phyloP scores from a whole-genome alignment of 192 early-diverging fungal species.

The Geranomyces michiganensis region DNA sequence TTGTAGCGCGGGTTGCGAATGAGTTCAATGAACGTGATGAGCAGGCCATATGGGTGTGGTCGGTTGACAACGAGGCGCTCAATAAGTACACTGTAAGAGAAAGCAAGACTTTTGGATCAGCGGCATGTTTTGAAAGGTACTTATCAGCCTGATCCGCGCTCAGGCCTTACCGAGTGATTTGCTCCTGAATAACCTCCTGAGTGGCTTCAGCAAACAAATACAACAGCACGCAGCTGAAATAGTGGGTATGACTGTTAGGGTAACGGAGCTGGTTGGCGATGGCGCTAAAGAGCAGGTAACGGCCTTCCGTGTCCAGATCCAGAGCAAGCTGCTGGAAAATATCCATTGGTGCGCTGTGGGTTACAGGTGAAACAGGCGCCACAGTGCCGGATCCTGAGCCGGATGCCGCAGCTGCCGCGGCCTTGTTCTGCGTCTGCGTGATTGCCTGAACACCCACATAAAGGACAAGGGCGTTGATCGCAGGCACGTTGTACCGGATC shows the following conservation, averaged over 20 bases:
- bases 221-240: conserved; percentile 87
- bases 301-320: conserved; percentile 78
- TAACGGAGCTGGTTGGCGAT: conserved; percentile 96
- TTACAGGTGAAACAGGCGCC: conserved; percentile 35
- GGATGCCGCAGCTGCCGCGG: conserved; percentile 41
- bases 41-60: conserved; percentile 96
- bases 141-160: background rate
- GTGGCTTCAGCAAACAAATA: conserved; percentile 80
- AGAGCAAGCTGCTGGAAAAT: conserved; percentile 79
- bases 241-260: conserved; percentile 96
- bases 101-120: background rate
- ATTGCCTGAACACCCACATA: conserved; percentile 85
- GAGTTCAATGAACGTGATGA: conserved; percentile 97
- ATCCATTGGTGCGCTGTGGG: conserved; percentile 74
- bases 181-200: conserved; percentile 88
- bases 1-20: conserved; percentile 86
- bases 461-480: conserved; percentile 86
- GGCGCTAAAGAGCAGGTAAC: conserved; percentile 87
- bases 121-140: background rate
- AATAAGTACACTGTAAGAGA: conserved; percentile 72
- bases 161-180: conserved; percentile 74
- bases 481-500: conserved; percentile 73
- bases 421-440: conserved; percentile 44
- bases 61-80: conserved; percentile 95
- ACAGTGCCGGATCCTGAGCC: background rate